Evolutionary conservation across 306 rosid genomes (phyloP), one percentile per base, ranked within the genome.

Genomic region (Lupinus albus): DNA sequence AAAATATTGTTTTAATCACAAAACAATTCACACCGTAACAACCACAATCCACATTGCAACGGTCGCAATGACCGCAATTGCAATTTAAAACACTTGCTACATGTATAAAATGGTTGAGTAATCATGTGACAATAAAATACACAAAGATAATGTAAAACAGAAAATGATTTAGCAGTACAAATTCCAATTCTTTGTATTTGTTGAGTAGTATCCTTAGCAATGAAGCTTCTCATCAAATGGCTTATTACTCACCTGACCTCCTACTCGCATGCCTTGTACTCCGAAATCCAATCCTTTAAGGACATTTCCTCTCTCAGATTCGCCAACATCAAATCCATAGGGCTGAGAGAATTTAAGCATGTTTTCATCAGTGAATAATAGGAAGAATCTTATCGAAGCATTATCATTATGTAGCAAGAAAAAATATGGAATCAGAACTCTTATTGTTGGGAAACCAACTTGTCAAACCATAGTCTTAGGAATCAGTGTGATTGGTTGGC

Each of bases 271-370:
- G 80, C 98, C 98, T 64, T 86, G 83, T 38, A 93, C 96, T 56
- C 97, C 97, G 68, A 87, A 61, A 82, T 89, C 98, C 72, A 93
- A 79, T 49, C 98, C 97, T 80, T 81, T 88, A 56, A 89, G 96
- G 67, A 92, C 98, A 5, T 80, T 73, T 68, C 98, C 96, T 67
- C 85, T 83, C 75, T 88, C 93, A 57, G 98, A 92, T 84, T 87
- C 83, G 79, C 96, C 96, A 16, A 89, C 87, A 57, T 92, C 96
- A 82, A 92, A 92, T 77, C 98, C 95, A 54, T 92, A 92, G 21
- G 98, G 96, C 98, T 92, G 95, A 93, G 86, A 67, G 64, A 70
- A 76, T 80, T 77, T 64, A 84, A 80, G 32, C 62, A 72, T 35
- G 7, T 17, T 56, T 50, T 70, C 49, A 64, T 71, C 53, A 70